phyloP scores from a whole-genome alignment of 805 yeast species.

The Nakazawaea wickerhamii region DNA sequence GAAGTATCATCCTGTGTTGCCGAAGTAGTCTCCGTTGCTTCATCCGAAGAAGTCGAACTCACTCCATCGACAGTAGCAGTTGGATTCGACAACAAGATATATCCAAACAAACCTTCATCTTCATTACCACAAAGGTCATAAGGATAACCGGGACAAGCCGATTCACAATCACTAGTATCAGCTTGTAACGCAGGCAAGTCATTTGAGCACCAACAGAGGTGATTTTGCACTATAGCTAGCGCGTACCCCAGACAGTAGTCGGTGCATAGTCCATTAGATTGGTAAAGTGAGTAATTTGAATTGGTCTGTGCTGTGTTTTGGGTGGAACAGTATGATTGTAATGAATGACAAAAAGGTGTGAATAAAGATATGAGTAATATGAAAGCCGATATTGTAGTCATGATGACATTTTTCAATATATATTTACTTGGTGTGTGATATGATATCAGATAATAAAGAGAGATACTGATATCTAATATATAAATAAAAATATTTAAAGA shows the following conservation, averaged over 20 bases:
- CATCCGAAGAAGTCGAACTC: conserved; percentile 7
- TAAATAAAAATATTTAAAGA: too few species aligned
- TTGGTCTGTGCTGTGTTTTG: conserved; percentile 22
- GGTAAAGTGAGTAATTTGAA: conserved; percentile 15
- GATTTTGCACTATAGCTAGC: conserved; percentile 40
- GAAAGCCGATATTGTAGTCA: background rate
- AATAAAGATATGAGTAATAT: background rate
- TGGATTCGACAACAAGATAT: conserved; percentile 17
- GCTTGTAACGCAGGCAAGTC: conserved; percentile 35
- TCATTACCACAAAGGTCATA: conserved; percentile 34
- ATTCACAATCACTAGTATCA: conserved; percentile 28
- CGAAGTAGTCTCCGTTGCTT: background rate
- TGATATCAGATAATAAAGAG: background rate
- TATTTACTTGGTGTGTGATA: background rate
- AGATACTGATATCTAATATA: background rate
- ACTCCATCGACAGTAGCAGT: background rate
- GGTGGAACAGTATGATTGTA: conserved; percentile 20
- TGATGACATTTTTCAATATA: conserved; percentile 1
- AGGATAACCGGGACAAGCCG: conserved; percentile 40
- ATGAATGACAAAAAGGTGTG: background rate
- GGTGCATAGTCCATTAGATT: conserved; percentile 39
- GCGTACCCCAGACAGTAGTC: conserved; percentile 33
- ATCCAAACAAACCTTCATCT: conserved; percentile 19
- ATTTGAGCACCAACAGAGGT: conserved; percentile 46
- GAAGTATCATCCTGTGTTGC: background rate